Evolutionary conservation across 1,284 basidiomycete genomes (phyloP), one percentile per base, ranked within the genome.

Genomic region (Anthracocystis panici-leucophaei): DNA sequence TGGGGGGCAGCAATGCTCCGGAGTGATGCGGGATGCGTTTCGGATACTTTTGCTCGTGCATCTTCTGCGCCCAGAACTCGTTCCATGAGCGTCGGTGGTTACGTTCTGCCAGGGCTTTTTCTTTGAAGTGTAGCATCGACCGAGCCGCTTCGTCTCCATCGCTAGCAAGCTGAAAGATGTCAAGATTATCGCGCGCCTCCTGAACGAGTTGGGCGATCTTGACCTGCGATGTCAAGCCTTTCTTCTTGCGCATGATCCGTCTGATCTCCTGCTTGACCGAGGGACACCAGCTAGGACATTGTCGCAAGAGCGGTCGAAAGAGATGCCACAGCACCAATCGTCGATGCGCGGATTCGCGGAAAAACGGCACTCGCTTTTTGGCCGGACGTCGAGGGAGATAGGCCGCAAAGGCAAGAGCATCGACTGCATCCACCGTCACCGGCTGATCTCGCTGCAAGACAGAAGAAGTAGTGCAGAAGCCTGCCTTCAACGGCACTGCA

Each of bases 1-100:
- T 70, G 0, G 83, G 81, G 1, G 80, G 71, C 18, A 84, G 44
- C 27, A 84, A 62, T 0, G 83, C 78, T 7, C 83, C 83, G 10
- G 80, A 78, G 63, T 72, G 78, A 27, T 70, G 78, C 10, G 79
- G 58, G n/a, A 69, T 65, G 27, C 70, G 72, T 21, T 45, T 53
- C 0, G 76, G 76, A 14, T 73, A 56, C 56, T 67, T 73, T 20
- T 41, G 52, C 54, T 68, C 66, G 50, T 74, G 55, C 33, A 75
- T 33, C 46, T 71, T 67, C 27, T 18, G 33, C 14, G 20, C 42
- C 67, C 66, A 70, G 18, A 57, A 63, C 27, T 25, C 21, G 45
- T 57, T 54, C 65, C 70, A 74, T 2, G 51, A 62, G 9, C 42
- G 55, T 29, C 46, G 42, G 45, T 76, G 59, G 23, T 56, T 50